phyloP scores from a whole-genome alignment of 106 monocot species.

The Cymbidium sinense region DNA sequence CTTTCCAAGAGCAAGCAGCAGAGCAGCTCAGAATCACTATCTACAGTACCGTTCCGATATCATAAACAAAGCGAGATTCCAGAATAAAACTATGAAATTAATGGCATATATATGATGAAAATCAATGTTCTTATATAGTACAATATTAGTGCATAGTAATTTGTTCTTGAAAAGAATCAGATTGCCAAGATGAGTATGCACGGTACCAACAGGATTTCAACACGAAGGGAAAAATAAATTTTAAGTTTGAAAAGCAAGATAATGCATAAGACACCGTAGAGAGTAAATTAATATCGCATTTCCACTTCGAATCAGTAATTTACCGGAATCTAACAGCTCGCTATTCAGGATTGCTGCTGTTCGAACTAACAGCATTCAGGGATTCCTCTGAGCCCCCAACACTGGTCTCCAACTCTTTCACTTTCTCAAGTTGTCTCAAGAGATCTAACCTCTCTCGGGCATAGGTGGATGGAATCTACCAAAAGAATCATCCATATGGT shows the following conservation, averaged over 20 bases:
- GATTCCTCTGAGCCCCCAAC: conserved; percentile 46
- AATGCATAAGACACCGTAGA: too few species aligned
- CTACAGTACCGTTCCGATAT: not conserved
- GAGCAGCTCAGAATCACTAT: not conserved
- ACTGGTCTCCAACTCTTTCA: conserved; percentile 61
- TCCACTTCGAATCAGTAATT: not conserved
- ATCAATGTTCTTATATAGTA: not conserved
- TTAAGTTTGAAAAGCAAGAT: not conserved
- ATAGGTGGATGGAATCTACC: conserved; percentile 93
- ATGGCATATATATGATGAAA: not conserved
- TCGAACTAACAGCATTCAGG: conserved; percentile 12
- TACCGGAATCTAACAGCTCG: not conserved
- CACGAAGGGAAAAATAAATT: not conserved
- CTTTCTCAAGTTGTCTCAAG: conserved; percentile 89
- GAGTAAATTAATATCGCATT: too few species aligned
- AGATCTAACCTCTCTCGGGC: conserved; percentile 84
- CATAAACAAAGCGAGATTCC: not conserved
- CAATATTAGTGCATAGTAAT: not conserved
- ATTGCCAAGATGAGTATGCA: not conserved
- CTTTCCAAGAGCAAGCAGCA: not conserved
- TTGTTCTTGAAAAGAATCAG: not conserved
- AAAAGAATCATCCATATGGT: not conserved
- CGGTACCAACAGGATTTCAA: not conserved
- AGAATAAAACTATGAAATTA: not conserved
- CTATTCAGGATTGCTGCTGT: conserved; percentile 14